Conservation (phyloP, 108 stramenopile species). For the Cyclostephanos invisitatus region DNA sequence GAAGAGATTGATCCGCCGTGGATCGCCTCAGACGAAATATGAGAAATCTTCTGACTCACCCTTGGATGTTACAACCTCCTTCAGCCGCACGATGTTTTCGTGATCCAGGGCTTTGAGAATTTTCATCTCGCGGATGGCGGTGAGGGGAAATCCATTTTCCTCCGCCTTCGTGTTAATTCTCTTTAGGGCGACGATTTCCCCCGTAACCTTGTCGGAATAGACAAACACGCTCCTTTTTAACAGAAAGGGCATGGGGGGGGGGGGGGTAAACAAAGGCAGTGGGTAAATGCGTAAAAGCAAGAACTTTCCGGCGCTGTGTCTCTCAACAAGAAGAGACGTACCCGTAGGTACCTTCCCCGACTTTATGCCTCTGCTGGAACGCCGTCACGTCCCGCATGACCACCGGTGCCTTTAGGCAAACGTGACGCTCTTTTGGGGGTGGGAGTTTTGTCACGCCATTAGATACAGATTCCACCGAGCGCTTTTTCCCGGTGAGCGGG, state of each 20-base stretch:
- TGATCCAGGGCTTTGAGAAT: slow-evolving; percentile 89
- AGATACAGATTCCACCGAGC: not conserved
- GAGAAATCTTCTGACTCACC: slow-evolving; percentile 51
- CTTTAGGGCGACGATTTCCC: slow-evolving; percentile 89
- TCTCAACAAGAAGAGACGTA: slow-evolving; percentile 40
- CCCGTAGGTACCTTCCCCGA: slow-evolving; percentile 87
- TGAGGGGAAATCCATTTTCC: slow-evolving; percentile 92
- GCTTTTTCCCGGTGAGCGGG: slow-evolving; percentile 1
- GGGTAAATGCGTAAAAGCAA: slow-evolving; percentile 11
- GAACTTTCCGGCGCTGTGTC: not conserved
- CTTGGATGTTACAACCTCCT: slow-evolving; percentile 92
- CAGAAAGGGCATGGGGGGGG: slow-evolving; percentile 3
- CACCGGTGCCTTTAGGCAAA: slow-evolving; percentile 66
- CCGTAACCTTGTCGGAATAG: slow-evolving; percentile 66
- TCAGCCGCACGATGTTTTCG: slow-evolving; percentile 84
- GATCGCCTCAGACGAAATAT: not conserved
- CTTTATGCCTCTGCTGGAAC: slow-evolving; percentile 75
- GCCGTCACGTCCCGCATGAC: slow-evolving; percentile 81
- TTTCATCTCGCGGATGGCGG: slow-evolving; percentile 93
- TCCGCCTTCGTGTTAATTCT: slow-evolving; percentile 90
- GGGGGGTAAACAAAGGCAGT: not conserved
- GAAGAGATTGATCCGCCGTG: slow-evolving; percentile 73
- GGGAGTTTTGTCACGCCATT: not conserved
- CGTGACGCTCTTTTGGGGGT: slow-evolving; percentile 25
- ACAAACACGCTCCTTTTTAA: slow-evolving; percentile 79